phyloP scores from a whole-genome alignment of 768 basidiomycete species.

The Auricularia heimuer region DNA sequence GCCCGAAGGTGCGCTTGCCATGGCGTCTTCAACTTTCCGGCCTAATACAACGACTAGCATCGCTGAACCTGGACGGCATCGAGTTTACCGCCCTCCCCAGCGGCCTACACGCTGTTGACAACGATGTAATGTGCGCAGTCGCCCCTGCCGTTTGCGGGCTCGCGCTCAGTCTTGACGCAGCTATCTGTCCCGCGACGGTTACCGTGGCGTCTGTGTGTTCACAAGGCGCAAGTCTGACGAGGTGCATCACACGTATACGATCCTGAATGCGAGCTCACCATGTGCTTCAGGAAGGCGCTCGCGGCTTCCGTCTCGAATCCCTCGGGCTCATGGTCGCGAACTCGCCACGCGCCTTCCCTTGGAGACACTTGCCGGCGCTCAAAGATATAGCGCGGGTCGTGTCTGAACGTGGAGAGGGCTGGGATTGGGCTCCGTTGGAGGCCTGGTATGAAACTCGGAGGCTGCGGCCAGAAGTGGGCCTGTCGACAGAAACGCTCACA shows the following conservation, averaged over 20 bases:
- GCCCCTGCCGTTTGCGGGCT: background rate
- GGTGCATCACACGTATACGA: slow-evolving; percentile 5
- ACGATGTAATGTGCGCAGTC: slow-evolving; percentile 61
- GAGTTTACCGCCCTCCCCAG: slow-evolving; percentile 79
- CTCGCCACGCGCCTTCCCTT: slow-evolving; percentile 59
- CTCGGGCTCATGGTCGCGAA: slow-evolving; percentile 63
- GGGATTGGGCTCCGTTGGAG: slow-evolving; percentile 2
- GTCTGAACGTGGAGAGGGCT: slow-evolving; percentile 31
- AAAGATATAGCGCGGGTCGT: slow-evolving; percentile 34
- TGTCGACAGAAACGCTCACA: slow-evolving; percentile 3
- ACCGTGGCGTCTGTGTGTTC: slow-evolving; percentile 68
- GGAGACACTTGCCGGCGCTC: slow-evolving; percentile 57
- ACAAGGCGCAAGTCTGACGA: slow-evolving; percentile 57
- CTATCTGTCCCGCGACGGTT: slow-evolving; percentile 61
- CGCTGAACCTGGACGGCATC: slow-evolving; percentile 51
- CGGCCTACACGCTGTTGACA: slow-evolving; percentile 69
- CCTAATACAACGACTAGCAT: background rate
- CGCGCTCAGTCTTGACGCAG: slow-evolving; percentile 24
- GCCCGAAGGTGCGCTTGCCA: slow-evolving; percentile 42
- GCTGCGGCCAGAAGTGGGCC: slow-evolving; percentile 7
- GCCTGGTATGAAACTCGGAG: slow-evolving; percentile 7
- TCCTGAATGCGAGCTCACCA: background rate
- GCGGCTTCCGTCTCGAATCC: slow-evolving; percentile 72
- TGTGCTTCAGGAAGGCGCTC: slow-evolving; percentile 40
- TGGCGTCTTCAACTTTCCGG: background rate